These are phyloP conservation scores for Tetradesmus obliquus DNA, from an alignment of 139 green algal species.

Conservation along the genomic window DNA sequence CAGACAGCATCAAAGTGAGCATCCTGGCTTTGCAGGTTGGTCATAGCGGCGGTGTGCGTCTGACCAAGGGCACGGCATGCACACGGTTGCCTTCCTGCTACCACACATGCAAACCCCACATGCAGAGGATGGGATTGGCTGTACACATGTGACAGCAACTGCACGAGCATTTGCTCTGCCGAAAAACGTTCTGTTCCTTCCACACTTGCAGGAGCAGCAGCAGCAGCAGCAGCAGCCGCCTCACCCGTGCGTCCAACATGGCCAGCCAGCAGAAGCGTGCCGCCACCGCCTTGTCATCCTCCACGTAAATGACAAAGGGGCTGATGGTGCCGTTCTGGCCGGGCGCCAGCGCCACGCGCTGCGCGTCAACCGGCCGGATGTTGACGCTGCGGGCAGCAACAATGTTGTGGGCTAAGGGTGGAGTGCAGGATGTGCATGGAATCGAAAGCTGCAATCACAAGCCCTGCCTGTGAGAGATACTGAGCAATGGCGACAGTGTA, in stretches of 20 bases:
- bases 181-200: too few relatives aligned
- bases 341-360: conserved; percentile 54
- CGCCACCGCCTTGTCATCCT: conserved; percentile 39
- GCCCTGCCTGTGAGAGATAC: too few relatives aligned
- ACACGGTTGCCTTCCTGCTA: too few relatives aligned
- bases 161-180: too few relatives aligned
- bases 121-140: too few relatives aligned
- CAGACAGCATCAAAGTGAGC: background rate
- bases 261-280: conserved; percentile 60
- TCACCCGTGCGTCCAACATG: conserved; percentile 58
- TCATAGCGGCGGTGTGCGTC: background rate
- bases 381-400: conserved; percentile 18
- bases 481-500: too few relatives aligned
- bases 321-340: conserved; percentile 44
- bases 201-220: background rate
- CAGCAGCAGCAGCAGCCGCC: background rate
- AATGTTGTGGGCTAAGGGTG: background rate
- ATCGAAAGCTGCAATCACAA: too few relatives aligned
- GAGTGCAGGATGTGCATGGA: too few relatives aligned
- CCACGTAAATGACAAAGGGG: conserved; percentile 59
- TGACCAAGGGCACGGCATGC: too few relatives aligned
- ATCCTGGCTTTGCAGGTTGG: background rate
- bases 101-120: background rate
- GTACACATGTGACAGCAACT: too few relatives aligned
- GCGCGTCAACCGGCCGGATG: conserved; percentile 62